Evolutionary conservation across 345 rosid species (phyloP), one percentile per base, ranked within the genome.

Genomic region (Eucalyptus shirleyi): DNA sequence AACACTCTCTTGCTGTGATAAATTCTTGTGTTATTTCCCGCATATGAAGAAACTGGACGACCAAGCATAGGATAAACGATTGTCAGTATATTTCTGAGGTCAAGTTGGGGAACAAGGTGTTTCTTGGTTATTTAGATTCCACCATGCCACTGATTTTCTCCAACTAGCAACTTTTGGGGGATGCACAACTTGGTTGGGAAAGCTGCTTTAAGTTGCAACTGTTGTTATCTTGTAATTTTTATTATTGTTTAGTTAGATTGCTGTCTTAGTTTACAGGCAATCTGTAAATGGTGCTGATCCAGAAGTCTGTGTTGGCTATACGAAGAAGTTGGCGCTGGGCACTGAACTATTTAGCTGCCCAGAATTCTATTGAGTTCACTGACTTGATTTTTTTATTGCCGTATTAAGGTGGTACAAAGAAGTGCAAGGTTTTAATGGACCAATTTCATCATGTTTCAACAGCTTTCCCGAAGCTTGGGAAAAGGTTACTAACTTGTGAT

Each of bases 341-440:
- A 19, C 24, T 0, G 10, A 53, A 53, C 56, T 53, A 53, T 53
- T 19, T 53, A 53, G 56, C 24, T 53, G 56, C 56, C 56, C 56
- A 53, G 4, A 53, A 53, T 53, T 53, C 56, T 53, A 53, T 19
- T 53, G 24, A 53, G 56, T 53, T 53, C 10, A n/a, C 30, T n/a
- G 55, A 53, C n/a, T 77, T 18, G 34, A 17, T 44, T 32, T 60
- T 62, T 65, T 87, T 30, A 6, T 87, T 60, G 32, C 65, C 85
- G 47, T 55, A 24, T 91, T 92, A 89, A 98, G 99, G 99, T 92
- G 99, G 99, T 90, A 94, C 95, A 26, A 94, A 96, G 90, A 91
- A 95, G 24, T 95, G 95, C 92, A 97, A 95, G 93, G 97, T 95
- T 95, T 94, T 97, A 67, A 98, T 97, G 99, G 99, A 97, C 89